Evolutionary conservation across 805 yeast species (phyloP), one percentile per base, ranked within the genome.

Genomic region (Zygoascus tannicola): DNA sequence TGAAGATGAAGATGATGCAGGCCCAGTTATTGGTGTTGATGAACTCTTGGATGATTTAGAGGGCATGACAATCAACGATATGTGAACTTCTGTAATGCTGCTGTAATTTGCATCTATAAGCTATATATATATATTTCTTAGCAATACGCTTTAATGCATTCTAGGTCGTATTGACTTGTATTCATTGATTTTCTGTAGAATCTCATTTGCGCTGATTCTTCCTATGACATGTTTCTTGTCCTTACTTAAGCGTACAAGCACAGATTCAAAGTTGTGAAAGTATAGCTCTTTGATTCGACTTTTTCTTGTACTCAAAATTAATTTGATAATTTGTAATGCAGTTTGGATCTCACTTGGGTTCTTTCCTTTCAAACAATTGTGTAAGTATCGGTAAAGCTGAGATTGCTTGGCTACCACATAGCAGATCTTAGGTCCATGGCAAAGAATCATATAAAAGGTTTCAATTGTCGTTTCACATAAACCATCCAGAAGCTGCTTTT

Each of bases 11-110:
- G 75, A 71, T 22, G 85, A 76, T 22, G 92, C 81, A 45, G 92
- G 86, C 28, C 97, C 97, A 40, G 81, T 75, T 53, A 84, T 92
- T 54, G 86, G 80, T 48, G 78, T 92, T 45, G 95, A 88, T 58
- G 97, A 92, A 67, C 73, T 92, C 55, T 72, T 92, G 66, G 97
- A 92, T 56, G 98, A 92, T 62, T 71, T 92, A 56, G 97, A 87
- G 55, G 96, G 84, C 46, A 81, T 88, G 94, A 85, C 85, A 22
- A 70, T 88, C 62, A 87, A 81, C 34, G 52, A 48, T 42, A 5
- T 4, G 15, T 32, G 10, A n/a, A 28, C 33, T 34, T 36, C 16
- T 35, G 38, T 35, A 35, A 3, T 35, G n/a, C 22, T 35, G 16
- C 22, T 16, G 14, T 8, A 16, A 33, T 33, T 33, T n/a, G 8